Percentiles rank a stretch among this genome's conserved stretches.
Conservation (phyloP, 2,329 filamentous ascomycete species). For the Juglanconis sp. region DNA sequence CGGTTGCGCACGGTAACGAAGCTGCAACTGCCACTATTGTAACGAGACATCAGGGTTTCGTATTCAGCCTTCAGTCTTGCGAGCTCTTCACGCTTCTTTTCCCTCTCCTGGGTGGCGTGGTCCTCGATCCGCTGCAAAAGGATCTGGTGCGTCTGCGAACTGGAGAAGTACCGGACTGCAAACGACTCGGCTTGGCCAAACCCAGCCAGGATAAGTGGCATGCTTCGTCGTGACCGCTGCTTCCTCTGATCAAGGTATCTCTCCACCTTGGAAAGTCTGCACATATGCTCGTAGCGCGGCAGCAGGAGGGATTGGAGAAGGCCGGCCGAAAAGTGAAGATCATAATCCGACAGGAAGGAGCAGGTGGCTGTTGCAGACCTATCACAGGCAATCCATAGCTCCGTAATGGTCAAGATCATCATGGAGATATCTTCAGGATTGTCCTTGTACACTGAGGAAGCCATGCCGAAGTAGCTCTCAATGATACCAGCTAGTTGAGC, state of each 20-base stretch:
- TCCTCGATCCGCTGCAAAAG: slow-evolving; percentile 35
- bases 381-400: slow-evolving; percentile 59
- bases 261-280: slow-evolving; percentile 43
- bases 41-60: slow-evolving; percentile 23
- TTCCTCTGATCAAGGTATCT: slow-evolving; percentile 35
- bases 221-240: slow-evolving; percentile 22
- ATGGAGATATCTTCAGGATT: slow-evolving; percentile 47
- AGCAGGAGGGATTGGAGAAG: slow-evolving; percentile 45
- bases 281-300: slow-evolving; percentile 40
- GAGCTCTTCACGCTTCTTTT: slow-evolving; percentile 34
- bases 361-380: slow-evolving; percentile 35
- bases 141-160: slow-evolving; percentile 37
- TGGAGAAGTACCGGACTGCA: slow-evolving; percentile 44
- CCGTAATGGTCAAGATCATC: slow-evolving; percentile 54
- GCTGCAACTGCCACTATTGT: slow-evolving; percentile 7
- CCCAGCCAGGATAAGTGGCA: slow-evolving; percentile 34
- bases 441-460: slow-evolving; percentile 29
- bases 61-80: slow-evolving; percentile 26
- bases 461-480: slow-evolving; percentile 30
- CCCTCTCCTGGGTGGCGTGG: slow-evolving; percentile 28
- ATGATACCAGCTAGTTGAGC: slow-evolving; percentile 22
- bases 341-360: slow-evolving; percentile 44
- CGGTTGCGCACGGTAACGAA: neutral
- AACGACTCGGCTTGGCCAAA: slow-evolving; percentile 38
- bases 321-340: slow-evolving; percentile 37